phyloP scores from a whole-genome alignment of 208 protist genomes.

The Tritrichomonas foetus region DNA sequence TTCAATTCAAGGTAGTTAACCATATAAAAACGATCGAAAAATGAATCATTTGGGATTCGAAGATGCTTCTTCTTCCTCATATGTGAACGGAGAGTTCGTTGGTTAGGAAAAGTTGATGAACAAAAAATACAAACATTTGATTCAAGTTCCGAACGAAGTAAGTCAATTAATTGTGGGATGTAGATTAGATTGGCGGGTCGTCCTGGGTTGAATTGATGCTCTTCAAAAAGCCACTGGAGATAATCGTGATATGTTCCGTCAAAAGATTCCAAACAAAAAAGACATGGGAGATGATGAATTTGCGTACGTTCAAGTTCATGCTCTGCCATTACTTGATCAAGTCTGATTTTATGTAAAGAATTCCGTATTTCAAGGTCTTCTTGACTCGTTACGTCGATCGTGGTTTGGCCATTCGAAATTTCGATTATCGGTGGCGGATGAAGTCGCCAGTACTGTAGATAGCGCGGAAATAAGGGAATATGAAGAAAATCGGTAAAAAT shows the following conservation, averaged over 20 bases:
- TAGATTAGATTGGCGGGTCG: background rate
- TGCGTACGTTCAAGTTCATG: background rate
- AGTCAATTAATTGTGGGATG: background rate
- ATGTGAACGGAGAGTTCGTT: background rate
- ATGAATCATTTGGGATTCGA: background rate
- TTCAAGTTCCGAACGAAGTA: background rate
- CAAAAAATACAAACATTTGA: constrained; percentile 1
- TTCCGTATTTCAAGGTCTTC: constrained; percentile 38
- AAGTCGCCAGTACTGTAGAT: background rate
- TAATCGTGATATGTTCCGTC: constrained; percentile 11
- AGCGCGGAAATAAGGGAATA: background rate
- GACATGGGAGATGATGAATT: background rate
- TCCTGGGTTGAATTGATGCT: constrained; percentile 38
- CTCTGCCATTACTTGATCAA: background rate
- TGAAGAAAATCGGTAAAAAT: background rate
- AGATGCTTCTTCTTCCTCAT: constrained; percentile 2
- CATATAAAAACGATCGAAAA: constrained; percentile 28
- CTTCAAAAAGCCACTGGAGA: constrained; percentile 16
- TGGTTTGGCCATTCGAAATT: background rate
- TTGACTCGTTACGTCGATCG: background rate
- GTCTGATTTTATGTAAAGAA: background rate
- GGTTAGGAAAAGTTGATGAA: background rate
- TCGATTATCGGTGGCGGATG: background rate
- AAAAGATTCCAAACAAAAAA: background rate
- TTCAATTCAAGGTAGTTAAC: constrained; percentile 22